Percentiles rank a stretch among this genome's conserved stretches.
Evolutionary conservation across 495 filamentous ascomycete genomes (phyloP).

Genomic region (Penicillium desertorum): DNA sequence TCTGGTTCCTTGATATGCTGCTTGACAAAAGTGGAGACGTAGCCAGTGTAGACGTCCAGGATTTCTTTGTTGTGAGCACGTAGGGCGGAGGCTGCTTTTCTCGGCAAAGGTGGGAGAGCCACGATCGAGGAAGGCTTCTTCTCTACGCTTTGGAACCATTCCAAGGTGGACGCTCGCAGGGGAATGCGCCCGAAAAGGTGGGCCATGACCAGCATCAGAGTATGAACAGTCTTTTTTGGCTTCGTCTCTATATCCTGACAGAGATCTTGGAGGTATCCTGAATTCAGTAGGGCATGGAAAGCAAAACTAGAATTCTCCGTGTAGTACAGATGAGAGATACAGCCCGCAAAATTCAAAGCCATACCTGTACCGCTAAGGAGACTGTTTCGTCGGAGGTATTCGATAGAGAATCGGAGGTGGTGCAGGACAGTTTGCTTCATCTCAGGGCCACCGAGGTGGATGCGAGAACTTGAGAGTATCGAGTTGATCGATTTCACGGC

Average conservation of each 20-base stretch:
- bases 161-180: constrained; percentile 41
- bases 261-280: constrained; percentile 64
- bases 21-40: constrained; percentile 65
- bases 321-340: constrained; percentile 68
- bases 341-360: constrained; percentile 67
- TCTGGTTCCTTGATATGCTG: constrained; percentile 58
- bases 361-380: constrained; percentile 58
- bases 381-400: constrained; percentile 68
- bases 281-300: constrained; percentile 68
- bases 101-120: constrained; percentile 62
- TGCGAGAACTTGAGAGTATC: constrained; percentile 63
- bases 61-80: constrained; percentile 61
- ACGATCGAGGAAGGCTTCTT: constrained; percentile 58
- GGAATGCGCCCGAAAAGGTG: constrained; percentile 64
- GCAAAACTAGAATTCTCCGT: constrained; percentile 71
- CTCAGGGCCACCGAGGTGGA: constrained; percentile 64
- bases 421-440: constrained; percentile 67
- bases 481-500: constrained; percentile 62
- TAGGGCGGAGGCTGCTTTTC: constrained; percentile 53
- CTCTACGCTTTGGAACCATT: constrained; percentile 40
- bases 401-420: constrained; percentile 76
- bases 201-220: constrained; percentile 63
- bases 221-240: constrained; percentile 38
- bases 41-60: constrained; percentile 60
- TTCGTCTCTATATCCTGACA: constrained; percentile 49